Evolutionary conservation across 2,329 filamentous ascomycete species (phyloP).

Genomic region (Thelonectria discophora): DNA sequence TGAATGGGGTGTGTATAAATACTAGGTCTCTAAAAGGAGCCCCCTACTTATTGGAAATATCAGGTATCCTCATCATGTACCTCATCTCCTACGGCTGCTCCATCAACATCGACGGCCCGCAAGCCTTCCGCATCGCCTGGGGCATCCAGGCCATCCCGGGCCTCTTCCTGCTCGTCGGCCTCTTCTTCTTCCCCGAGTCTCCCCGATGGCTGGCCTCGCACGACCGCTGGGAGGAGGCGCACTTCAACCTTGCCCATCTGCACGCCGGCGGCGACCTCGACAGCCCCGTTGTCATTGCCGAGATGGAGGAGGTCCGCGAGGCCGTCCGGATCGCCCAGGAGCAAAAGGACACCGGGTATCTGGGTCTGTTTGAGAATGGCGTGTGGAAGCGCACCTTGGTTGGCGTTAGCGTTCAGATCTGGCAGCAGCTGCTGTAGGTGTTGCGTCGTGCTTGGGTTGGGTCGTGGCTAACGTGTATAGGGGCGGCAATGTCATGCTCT

Average conservation of each 20-base stretch:
- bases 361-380: slow-evolving; percentile 56
- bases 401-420: slow-evolving; percentile 61
- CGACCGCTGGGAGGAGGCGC: slow-evolving; percentile 66
- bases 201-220: slow-evolving; percentile 71
- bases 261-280: slow-evolving; percentile 64
- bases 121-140: slow-evolving; percentile 72
- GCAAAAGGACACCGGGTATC: slow-evolving; percentile 50
- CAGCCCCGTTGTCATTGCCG: slow-evolving; percentile 64
- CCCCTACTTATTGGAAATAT: slow-evolving; percentile 13
- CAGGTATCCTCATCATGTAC: slow-evolving; percentile 76
- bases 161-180: slow-evolving; percentile 63
- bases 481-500: slow-evolving; percentile 64
- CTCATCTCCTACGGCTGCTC: slow-evolving; percentile 72
- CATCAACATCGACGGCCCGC: slow-evolving; percentile 59
- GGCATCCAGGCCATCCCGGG: slow-evolving; percentile 70
- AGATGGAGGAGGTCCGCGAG: slow-evolving; percentile 63
- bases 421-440: slow-evolving; percentile 58
- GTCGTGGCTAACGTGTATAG: slow-evolving; percentile 21
- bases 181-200: slow-evolving; percentile 69
- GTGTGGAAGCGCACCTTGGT: slow-evolving; percentile 62
- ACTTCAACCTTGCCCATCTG: slow-evolving; percentile 62
- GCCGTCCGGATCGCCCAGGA: slow-evolving; percentile 50
- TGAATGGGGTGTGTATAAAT: slow-evolving; percentile 56
- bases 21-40: rapidly evolving
- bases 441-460: rapidly evolving